Conservation (phyloP, 2,329 filamentous ascomycete species). For the Ophiostoma populinum region DNA sequence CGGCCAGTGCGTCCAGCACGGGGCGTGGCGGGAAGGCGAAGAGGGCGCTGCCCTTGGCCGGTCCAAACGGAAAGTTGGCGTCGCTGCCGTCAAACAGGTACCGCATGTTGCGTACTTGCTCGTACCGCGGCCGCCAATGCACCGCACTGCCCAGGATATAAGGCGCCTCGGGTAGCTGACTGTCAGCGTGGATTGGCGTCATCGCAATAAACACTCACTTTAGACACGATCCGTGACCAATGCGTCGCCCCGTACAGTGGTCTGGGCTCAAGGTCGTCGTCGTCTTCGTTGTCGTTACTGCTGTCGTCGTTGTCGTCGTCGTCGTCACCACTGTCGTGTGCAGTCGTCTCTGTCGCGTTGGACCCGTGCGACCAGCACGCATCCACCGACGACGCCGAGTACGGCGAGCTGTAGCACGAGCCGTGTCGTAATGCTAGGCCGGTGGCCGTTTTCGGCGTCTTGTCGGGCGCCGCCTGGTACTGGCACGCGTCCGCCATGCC, state of each 20-base stretch:
- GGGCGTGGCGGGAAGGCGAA: constrained; percentile 11
- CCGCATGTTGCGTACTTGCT: constrained; percentile 13
- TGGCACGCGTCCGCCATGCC: constrained; percentile 13
- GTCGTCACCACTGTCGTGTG: not conserved
- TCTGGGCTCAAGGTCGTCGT: too few species aligned
- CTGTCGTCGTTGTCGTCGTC: not conserved
- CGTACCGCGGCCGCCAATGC: constrained; percentile 13
- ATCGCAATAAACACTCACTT: too few species aligned
- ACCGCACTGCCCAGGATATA: constrained; percentile 13
- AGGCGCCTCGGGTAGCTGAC: constrained; percentile 14
- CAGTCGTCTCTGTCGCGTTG: not conserved
- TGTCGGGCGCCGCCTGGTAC: constrained; percentile 11
- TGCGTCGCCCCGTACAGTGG: constrained; percentile 9
- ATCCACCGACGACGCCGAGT: not conserved
- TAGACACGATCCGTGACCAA: constrained; percentile 10
- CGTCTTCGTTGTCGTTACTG: too few species aligned
- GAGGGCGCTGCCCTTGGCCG: constrained; percentile 10
- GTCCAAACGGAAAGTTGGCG: constrained; percentile 15
- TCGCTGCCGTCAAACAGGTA: constrained; percentile 11
- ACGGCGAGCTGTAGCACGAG: too few species aligned
- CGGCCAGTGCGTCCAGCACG: constrained; percentile 12
- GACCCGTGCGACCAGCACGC: not conserved
- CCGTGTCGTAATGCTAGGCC: too few species aligned
- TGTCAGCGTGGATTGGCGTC: too few species aligned
- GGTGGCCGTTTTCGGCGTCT: not conserved